Base-by-base conservation (phyloP, 164 flowering plant genomes). In the grape (Vitis vinifera) region DNA sequence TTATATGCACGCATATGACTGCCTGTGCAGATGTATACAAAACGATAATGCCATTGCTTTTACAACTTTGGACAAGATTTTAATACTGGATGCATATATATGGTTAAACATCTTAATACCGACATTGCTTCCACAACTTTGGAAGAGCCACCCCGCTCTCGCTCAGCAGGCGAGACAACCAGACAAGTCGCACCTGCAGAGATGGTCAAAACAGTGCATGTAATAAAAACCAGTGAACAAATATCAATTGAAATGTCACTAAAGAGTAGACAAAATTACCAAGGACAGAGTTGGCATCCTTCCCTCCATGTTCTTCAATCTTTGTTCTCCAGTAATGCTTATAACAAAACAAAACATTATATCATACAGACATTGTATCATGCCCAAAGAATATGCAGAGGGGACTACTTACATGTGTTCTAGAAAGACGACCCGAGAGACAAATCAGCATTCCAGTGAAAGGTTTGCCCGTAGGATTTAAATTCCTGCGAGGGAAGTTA, bases 41-140 rank as follows among this genome's bases (percentile, higher is more conserved):
- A 23, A 23, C 27, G 27, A 23, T 23, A 23, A 23, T 23, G 27
- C 27, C 27, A 23, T 23, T 23, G 27, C 27, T 31, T 31, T 31
- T 31, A 3, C 7, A 31, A 31, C 7, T 31, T 31, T 31, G 44
- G 27, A 23, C 27, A 23, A 23, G 27, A 31, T 31, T 31, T 31
- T 6, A 6, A 6, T 4, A 31, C 44, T 31, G 5, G 44, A 31
- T 31, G 44, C 44, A 31, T 31, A 6, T 31, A 23, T 31, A 31
- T 31, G 8, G 44, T 31, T 31, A 31, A 4, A 3, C 44, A 31
- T 6, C 7, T 31, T 4, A 31, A 31, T 52, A 76, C 93, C 80
- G 17, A 94, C 98, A 91, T 58, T 76, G 98, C 94, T 72, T 91
- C 97, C 15, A 76, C 75, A 51, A 90, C 55, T 75, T 88, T 89